Base-by-base conservation (phyloP, 768 basidiomycete species). In the Nidula microcarpa region DNA sequence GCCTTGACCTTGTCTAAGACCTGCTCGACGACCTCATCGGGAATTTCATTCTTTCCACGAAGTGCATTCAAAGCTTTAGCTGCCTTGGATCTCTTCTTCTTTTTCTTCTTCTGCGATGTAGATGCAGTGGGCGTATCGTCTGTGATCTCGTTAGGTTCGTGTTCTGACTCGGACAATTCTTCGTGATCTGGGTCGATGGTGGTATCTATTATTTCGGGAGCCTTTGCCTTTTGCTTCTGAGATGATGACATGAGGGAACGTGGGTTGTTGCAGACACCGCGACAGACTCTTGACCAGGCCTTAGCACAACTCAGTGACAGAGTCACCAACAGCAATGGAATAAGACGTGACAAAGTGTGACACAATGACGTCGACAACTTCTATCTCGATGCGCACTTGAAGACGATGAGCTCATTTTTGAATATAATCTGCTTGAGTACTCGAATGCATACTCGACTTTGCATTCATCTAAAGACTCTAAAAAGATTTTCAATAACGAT, bases 51-150 rank as follows among this genome's bases (percentile, higher is more conserved):
- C 52, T 75, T 72, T 14, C 77, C 77, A 13, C 73, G 74, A 5
- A 84, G 59, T 16, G 77, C 74, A 62, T 75, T 75, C 39, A 84
- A 63, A 4, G 72, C 72, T 55, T 75, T 86, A 53, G 76, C 66
- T 18, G 74, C 81, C 64, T 89, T 93, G 3, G 87, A 85, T 67
- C 85, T 89, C 70, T 91, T 92, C 74, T 94, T 93, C 69, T 90
- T 94, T 76, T 90, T 93, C 72, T 88, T 87, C 56, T 69, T 71
- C 44, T 74, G 73, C 47, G 74, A 74, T 10, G 76, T 75, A 35
- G 80, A 77, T 4, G 80, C 62, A 11, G 72, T 67, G 3, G 65
- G 57, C 35, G 51, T 47, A 4, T 57, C 60, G 6, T 53, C 56
- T 57, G 33, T 60, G 64, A 33, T 55, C 3, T 56, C 57, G 8